These are phyloP conservation scores for Sistotremastrum suecicum DNA, from an alignment of 768 basidiomycete species.

Conservation along the genomic window DNA sequence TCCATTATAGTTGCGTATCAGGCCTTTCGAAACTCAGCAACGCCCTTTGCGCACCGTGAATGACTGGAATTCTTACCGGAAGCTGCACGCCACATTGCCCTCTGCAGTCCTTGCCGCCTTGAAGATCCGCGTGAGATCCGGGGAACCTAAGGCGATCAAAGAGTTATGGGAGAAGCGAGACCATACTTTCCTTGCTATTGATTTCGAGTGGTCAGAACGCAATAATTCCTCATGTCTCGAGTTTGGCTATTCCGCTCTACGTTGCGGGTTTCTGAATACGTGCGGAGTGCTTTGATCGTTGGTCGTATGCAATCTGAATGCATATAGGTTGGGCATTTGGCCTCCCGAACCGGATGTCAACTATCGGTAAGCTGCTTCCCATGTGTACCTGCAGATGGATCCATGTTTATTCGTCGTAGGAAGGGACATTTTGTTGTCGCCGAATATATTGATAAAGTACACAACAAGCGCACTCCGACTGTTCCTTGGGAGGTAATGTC, in stretches of 20 bases:
- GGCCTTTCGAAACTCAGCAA: constrained; percentile 51
- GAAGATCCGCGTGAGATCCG: constrained; percentile 48
- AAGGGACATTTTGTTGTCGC: constrained; percentile 62
- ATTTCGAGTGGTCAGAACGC: constrained; percentile 65
- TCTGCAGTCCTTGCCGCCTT: constrained; percentile 51
- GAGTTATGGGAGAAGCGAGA: constrained; percentile 57
- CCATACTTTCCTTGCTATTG: constrained; percentile 62
- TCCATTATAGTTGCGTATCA: constrained; percentile 17
- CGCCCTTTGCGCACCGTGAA: constrained; percentile 59
- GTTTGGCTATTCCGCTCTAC: constrained; percentile 72
- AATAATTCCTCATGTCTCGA: constrained; percentile 56
- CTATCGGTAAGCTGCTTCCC: constrained; percentile 41
- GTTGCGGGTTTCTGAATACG: constrained; percentile 59
- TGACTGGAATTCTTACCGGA: constrained; percentile 56
- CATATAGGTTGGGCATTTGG: constrained; percentile 49
- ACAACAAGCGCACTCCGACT: constrained; percentile 49
- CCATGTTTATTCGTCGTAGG: constrained; percentile 13
- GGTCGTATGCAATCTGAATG: not conserved
- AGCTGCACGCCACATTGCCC: constrained; percentile 55
- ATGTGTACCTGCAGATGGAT: constrained; percentile 4
- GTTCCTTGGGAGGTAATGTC: constrained; percentile 58
- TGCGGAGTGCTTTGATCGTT: constrained; percentile 21
- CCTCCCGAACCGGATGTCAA: constrained; percentile 64
- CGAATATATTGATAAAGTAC: constrained; percentile 52
- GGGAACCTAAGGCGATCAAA: constrained; percentile 49